Evolutionary conservation across 129 eudicot genomes (phyloP), one percentile per base, ranked within the genome.

Genomic region (Artemisia annua): DNA sequence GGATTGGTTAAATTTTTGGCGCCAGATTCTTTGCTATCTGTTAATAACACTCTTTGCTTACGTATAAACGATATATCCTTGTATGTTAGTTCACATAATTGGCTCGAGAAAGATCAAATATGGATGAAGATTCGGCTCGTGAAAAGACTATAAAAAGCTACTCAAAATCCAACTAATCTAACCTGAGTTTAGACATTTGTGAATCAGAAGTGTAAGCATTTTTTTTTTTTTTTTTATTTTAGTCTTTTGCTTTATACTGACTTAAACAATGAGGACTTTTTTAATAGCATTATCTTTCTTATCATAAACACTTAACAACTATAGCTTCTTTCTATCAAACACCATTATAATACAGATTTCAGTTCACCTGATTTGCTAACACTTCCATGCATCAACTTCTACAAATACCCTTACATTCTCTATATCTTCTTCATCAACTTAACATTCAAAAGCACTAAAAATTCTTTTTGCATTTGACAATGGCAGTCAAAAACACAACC

Each of bases 351-450:
- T 58, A 78, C 54, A 75, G 75, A 69, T 72, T 73, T 69, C 73
- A 77, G 78, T 73, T 80, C 71, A 80, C 82, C 87, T 70, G 83
- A 86, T 77, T 51, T 76, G 52, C 60, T 76, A 76, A 55, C 65
- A 71, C n/a, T 52, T 54, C 17, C 82, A 70, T 67, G 75, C 69
- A 77, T 76, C 28, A 71, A 80, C 76, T 26, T 73, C 70, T 72
- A 76, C 58, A 83, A 75, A 79, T 79, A 71, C 67, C 72, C 75
- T 17, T 17, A 30, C 48, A 16, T 58, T 65, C 66, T 15, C 58
- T 65, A 24, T 61, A 53, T 72, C 14, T 24, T 62, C 71, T 46
- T 35, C 75, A 66, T 52, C 76, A 22, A 44, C 48, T 46, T 22
- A 15, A 44, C 30, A 59, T 16, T 56, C 7, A 16, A 13, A 52